Evolutionary conservation across 2,329 filamentous ascomycete species (phyloP), one percentile per base, ranked within the genome.

Genomic region (Phaeomoniella chlamydospora): DNA sequence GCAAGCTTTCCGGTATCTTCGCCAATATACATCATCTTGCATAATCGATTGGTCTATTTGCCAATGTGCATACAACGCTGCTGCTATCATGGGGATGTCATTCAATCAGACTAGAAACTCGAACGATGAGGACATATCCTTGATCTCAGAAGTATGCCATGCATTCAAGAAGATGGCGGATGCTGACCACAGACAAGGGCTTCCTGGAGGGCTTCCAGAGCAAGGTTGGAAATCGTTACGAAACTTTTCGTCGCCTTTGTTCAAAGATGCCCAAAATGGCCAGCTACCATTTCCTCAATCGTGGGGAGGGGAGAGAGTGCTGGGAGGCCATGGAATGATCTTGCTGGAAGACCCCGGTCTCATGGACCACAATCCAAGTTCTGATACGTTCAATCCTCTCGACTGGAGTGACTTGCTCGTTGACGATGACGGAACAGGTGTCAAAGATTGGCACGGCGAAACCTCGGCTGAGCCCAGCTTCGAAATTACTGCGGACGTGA

Each of bases 251-350:
- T 11, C n/a, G 2, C 15, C 22, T n/a, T 22, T 6, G 17, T 10
- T 6, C 4, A 31, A 16, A 16, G 35, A 33, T 11, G 5, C 19
- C 16, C 5, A 18, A 15, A 32, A 11, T 11, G 15, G 26, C 22
- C 30, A 14, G 14, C 15, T 17, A 32, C 10, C 9, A 9, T 32
- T 32, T 32, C 22, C 22, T 26, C n/a, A 9, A 26, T 26, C 22
- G n/a, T 26, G 6, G 6, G 22, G 22, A n/a, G 22, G 22, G 15
- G 35, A 37, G 29, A 37, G 15, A 13, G 35, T 34, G 10, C 46
- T 47, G 42, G 39, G 43, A n/a, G 43, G 40, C 9, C 39, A 40
- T 15, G 38, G 44, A 35, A 39, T 49, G 18, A 42, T 43, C 29
- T 33, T 45, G 36, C 38, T 46, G 19, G 29, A 43, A 32, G 45